These are phyloP conservation scores for Fusarium brachygibbosum DNA, from an alignment of 2,329 filamentous ascomycete species.

Conservation along the genomic window DNA sequence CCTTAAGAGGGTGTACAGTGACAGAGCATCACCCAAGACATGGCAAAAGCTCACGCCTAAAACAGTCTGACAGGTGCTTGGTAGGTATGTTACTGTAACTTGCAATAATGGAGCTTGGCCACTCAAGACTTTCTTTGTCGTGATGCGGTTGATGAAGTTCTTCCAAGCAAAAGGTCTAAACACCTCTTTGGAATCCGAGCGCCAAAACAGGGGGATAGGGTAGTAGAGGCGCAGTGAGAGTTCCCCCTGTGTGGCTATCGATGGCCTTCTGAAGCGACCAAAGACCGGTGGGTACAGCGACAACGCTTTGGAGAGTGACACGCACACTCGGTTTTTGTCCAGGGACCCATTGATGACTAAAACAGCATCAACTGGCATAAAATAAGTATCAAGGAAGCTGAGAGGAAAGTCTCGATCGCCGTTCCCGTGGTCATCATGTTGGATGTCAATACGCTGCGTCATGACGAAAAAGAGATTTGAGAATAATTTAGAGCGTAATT, in stretches of 20 bases:
- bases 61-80: neutral
- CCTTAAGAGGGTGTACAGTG: neutral
- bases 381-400: constrained; percentile 1
- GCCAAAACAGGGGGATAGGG: neutral
- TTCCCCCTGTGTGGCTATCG: neutral
- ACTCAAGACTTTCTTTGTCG: neutral
- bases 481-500: too few relatives aligned
- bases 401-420: neutral
- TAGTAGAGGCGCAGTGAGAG: neutral
- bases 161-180: neutral
- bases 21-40: neutral
- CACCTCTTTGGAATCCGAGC: neutral
- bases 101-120: neutral
- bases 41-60: constrained; percentile 2
- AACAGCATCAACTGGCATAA: neutral
- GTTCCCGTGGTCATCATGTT: neutral
- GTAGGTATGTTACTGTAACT: neutral
- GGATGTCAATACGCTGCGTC: neutral
- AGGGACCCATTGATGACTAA: neutral
- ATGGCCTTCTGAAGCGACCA: neutral
- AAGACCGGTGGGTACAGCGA: neutral
- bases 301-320: neutral
- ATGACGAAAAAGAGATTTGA: neutral
- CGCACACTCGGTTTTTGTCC: neutral
- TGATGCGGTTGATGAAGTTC: neutral